phyloP scores from a whole-genome alignment of 257 asterid species.

The Sherardia arvensis region DNA sequence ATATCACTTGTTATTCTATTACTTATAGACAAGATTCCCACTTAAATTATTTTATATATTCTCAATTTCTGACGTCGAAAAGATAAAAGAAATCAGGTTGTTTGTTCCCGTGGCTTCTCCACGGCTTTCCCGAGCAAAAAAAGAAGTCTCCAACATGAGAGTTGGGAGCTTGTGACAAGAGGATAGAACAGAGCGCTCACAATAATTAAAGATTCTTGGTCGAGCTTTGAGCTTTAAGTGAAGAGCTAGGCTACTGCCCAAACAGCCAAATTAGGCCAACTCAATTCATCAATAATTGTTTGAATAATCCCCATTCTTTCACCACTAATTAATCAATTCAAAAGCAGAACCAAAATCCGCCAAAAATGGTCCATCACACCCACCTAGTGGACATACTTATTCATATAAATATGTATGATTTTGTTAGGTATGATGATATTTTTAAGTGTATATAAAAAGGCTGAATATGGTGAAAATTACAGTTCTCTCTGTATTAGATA shows the following conservation, averaged over 20 bases:
- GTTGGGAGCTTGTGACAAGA: background rate
- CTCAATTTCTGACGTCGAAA: background rate
- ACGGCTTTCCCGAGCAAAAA: conserved; percentile 4
- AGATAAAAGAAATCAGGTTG: background rate
- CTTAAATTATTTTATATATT: too few species aligned
- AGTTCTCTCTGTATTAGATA: too few species aligned
- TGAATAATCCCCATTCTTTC: background rate
- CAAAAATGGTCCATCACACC: background rate
- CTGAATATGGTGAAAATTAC: too few species aligned
- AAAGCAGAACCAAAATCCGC: background rate
- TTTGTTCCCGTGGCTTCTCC: background rate
- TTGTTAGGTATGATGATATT: too few species aligned
- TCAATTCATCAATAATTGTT: conserved; percentile 4
- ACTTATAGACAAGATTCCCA: background rate
- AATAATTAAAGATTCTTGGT: background rate
- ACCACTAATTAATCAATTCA: background rate
- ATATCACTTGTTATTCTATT: too few species aligned
- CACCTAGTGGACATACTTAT: too few species aligned
- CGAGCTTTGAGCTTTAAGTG: background rate
- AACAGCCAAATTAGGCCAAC: conserved; percentile 6
- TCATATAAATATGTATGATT: too few species aligned
- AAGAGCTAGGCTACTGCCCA: conserved; percentile 3
- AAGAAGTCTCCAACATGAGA: background rate
- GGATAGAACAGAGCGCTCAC: background rate
- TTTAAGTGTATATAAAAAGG: too few species aligned